Evolutionary conservation across 2,329 filamentous ascomycete species (phyloP).

Genomic region (Bipolaris bicolor): DNA sequence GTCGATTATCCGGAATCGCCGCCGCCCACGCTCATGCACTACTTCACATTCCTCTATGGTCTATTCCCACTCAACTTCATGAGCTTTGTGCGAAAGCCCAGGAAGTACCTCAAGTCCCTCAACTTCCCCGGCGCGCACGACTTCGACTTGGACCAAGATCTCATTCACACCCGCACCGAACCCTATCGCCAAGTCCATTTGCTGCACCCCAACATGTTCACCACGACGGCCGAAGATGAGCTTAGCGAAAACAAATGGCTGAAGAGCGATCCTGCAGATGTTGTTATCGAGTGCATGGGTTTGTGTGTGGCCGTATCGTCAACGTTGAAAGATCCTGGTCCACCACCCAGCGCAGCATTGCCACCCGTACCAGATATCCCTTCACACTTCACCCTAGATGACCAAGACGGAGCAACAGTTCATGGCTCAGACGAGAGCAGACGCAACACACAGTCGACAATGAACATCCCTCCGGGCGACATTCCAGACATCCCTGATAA

Average conservation of each 20-base stretch:
- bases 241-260: constrained; percentile 80
- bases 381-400: constrained; percentile 42
- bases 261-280: constrained; percentile 78
- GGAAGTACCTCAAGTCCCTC: constrained; percentile 76
- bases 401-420: constrained; percentile 35
- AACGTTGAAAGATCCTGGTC: constrained; percentile 53
- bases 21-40: constrained; percentile 72
- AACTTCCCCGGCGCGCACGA: constrained; percentile 73
- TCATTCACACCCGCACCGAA: constrained; percentile 78
- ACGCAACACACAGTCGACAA: constrained; percentile 62
- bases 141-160: constrained; percentile 77
- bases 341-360: constrained; percentile 55
- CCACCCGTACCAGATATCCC: constrained; percentile 49
- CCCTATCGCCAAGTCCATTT: constrained; percentile 74
- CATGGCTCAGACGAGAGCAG: constrained; percentile 54
- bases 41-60: constrained; percentile 83
- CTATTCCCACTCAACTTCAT: constrained; percentile 86
- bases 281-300: constrained; percentile 79
- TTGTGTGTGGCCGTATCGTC: constrained; percentile 61
- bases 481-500: constrained; percentile 28
- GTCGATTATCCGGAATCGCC: constrained; percentile 60
- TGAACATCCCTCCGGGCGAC: constrained; percentile 44
- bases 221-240: constrained; percentile 78
- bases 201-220: constrained; percentile 85
- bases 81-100: constrained; percentile 82